Conservation (phyloP, 176 grass and related monocot species). For the Paspalum vaginatum region DNA sequence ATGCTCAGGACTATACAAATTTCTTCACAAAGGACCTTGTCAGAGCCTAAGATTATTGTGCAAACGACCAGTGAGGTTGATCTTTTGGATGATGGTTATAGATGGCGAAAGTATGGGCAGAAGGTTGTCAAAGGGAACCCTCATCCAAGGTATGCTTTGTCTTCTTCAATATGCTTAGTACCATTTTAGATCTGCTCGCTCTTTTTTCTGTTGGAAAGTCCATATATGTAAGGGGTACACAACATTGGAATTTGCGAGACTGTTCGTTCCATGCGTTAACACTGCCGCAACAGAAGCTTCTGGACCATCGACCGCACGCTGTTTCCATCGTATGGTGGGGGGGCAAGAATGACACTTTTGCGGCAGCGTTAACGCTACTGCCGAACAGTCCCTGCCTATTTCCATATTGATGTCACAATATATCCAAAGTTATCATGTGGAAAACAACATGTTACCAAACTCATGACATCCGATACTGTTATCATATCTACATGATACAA, state of each 20-base stretch:
- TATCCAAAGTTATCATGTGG: background rate
- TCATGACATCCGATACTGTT: background rate
- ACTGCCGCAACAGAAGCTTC: too few species aligned
- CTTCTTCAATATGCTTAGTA: background rate
- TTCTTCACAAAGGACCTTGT: conserved; percentile 71
- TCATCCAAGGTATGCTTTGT: conserved; percentile 76
- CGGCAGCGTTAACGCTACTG: too few species aligned
- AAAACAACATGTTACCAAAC: background rate
- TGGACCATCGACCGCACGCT: too few species aligned
- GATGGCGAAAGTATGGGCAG: conserved; percentile 97
- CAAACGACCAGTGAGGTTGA: conserved; percentile 98
- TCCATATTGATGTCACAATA: conserved; percentile 8
- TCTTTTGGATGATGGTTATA: conserved; percentile 99
- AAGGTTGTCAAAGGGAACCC: conserved; percentile 98
- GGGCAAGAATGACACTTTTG: too few species aligned
- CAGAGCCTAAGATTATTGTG: conserved; percentile 79
- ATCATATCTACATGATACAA: background rate
- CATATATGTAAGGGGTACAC: background rate
- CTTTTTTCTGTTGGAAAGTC: background rate
- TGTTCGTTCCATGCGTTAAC: too few species aligned
- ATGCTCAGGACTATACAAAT: conserved; percentile 62
- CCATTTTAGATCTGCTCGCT: background rate
- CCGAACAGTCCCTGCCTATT: background rate
- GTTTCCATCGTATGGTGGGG: too few species aligned
- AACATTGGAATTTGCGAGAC: background rate